Percentiles rank a stretch among this genome's conserved stretches.
Conservation (phyloP, 352 stramenopile genomes). For the Peronospora tabacina region DNA sequence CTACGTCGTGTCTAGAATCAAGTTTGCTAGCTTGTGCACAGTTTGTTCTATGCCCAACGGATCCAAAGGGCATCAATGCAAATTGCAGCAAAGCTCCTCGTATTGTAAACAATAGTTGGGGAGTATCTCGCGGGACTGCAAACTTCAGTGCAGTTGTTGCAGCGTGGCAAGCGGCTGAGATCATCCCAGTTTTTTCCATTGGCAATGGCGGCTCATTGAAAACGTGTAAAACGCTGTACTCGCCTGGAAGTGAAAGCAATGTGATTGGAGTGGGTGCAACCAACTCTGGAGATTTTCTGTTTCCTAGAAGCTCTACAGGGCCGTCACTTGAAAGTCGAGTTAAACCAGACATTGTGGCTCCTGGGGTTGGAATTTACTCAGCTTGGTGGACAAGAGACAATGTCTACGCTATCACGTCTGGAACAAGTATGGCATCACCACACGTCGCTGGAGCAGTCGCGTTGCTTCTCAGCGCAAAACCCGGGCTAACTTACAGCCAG, state of each 20-base stretch:
- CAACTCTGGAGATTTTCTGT: slow-evolving; percentile 17
- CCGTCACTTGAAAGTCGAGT: slow-evolving; percentile 17
- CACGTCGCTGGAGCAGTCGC: slow-evolving; percentile 39
- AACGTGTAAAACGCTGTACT: slow-evolving; percentile 22
- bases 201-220: slow-evolving; percentile 28
- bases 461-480: slow-evolving; percentile 31
- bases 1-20: slow-evolving; percentile 21
- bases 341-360: slow-evolving; percentile 42
- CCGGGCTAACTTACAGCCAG: slow-evolving; percentile 27
- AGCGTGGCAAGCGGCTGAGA: slow-evolving; percentile 34
- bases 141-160: slow-evolving; percentile 29
- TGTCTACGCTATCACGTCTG: slow-evolving; percentile 31
- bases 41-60: slow-evolving; percentile 47
- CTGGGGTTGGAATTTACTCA: slow-evolving; percentile 30
- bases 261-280: slow-evolving; percentile 40
- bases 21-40: slow-evolving; percentile 41
- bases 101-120: slow-evolving; percentile 55
- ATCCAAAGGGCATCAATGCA: slow-evolving; percentile 24
- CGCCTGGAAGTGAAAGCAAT: slow-evolving; percentile 27
- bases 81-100: slow-evolving; percentile 40
- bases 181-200: slow-evolving; percentile 39
- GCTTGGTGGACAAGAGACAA: slow-evolving; percentile 31
- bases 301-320: slow-evolving; percentile 31
- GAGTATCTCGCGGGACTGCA: slow-evolving; percentile 10
- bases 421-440: slow-evolving; percentile 44